Evolutionary conservation across 2,329 filamentous ascomycete species (phyloP).

Genomic region (Arthroderma sp.): DNA sequence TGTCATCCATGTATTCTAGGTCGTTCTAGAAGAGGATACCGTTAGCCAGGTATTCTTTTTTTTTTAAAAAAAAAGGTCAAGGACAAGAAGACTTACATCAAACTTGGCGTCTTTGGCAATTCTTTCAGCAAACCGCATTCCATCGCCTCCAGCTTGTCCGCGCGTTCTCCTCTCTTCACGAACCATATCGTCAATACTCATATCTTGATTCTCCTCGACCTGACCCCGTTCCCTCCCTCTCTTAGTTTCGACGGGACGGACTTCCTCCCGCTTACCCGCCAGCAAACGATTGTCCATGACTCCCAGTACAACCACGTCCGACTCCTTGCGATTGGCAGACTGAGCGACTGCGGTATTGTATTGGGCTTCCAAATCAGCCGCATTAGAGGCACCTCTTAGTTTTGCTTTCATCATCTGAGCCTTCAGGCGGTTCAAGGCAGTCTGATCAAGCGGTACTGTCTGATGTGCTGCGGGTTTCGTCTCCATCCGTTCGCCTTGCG

Average conservation of each 20-base stretch:
- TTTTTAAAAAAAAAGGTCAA: not conserved
- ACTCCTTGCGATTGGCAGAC: conserved; percentile 44
- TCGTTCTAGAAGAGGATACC: conserved; percentile 43
- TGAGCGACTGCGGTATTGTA: conserved; percentile 64
- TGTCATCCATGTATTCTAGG: conserved; percentile 95
- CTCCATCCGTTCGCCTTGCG: conserved; percentile 46
- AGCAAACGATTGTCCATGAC: conserved; percentile 85
- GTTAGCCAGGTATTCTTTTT: conserved; percentile 4
- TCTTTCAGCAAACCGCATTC: conserved; percentile 69
- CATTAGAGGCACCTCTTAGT: conserved; percentile 62
- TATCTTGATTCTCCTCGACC: conserved; percentile 85
- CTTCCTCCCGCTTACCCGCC: conserved; percentile 64
- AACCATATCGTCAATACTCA: conserved; percentile 95
- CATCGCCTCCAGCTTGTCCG: conserved; percentile 65
- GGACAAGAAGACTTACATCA: conserved; percentile 36
- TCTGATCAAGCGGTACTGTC: conserved; percentile 54
- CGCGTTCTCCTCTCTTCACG: conserved; percentile 80
- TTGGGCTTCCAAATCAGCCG: conserved; percentile 62
- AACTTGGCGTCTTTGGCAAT: conserved; percentile 91
- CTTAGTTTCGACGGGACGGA: conserved; percentile 64
- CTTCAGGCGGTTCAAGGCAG: conserved; percentile 73
- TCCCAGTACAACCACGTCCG: conserved; percentile 64
- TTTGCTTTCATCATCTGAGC: conserved; percentile 96
- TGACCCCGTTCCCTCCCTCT: conserved; percentile 71
- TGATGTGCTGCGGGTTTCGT: conserved; percentile 39